phyloP scores from a whole-genome alignment of 225 moss, liverwort and hornwort species.

The Physcomitrellopsis africana region DNA sequence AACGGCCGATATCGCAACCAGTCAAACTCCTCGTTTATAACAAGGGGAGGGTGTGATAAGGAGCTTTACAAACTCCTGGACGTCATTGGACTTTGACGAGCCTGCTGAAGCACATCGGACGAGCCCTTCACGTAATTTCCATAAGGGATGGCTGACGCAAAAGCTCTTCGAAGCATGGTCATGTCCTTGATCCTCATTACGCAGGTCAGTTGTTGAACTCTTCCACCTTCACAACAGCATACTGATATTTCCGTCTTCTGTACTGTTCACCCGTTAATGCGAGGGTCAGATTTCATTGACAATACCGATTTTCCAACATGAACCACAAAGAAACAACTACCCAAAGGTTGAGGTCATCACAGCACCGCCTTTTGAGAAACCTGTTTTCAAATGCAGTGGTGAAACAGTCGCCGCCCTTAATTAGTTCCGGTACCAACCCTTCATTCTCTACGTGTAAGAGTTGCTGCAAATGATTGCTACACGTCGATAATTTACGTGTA shows the following conservation, averaged over 20 bases:
- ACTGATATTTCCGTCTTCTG: neutral
- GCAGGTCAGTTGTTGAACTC: neutral
- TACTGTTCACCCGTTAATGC: neutral
- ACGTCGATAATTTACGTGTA: too few relatives aligned
- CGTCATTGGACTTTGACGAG: neutral
- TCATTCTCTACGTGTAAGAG: too few relatives aligned
- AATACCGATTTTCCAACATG: neutral
- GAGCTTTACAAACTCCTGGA: too few relatives aligned
- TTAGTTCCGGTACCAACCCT: too few relatives aligned
- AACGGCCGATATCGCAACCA: neutral
- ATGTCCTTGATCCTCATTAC: neutral
- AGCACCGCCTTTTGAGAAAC: too few relatives aligned
- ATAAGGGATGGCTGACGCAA: too few relatives aligned
- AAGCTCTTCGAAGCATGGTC: neutral
- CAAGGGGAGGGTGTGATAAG: neutral
- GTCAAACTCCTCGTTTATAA: neutral
- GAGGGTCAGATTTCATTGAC: neutral
- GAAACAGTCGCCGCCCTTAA: too few relatives aligned
- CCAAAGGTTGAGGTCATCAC: neutral
- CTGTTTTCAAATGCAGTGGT: too few relatives aligned
- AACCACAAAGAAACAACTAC: neutral
- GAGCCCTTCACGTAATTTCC: too few relatives aligned
- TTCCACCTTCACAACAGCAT: neutral
- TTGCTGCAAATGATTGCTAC: too few relatives aligned
- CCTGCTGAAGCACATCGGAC: too few relatives aligned